Percentiles rank a stretch among this genome's conserved stretches.
phyloP scores from a whole-genome alignment of 1,284 basidiomycete genomes.

The Phellopilus nigrolimitatus region DNA sequence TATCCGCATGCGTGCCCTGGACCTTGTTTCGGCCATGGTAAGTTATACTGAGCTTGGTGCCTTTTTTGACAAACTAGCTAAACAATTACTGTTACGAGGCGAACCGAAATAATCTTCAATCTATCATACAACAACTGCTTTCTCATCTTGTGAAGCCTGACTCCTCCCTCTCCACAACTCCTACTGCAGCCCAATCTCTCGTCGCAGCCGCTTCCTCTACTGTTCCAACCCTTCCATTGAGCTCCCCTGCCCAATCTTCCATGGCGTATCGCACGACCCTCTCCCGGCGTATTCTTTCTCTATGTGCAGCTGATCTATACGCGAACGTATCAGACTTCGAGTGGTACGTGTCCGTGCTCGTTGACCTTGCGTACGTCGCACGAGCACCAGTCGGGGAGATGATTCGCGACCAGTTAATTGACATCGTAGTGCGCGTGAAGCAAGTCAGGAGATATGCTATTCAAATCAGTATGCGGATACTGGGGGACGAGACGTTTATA shows the following conservation, averaged over 20 bases:
- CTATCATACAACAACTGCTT: conserved; percentile 84
- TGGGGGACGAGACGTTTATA: conserved; percentile 75
- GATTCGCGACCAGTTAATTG: conserved; percentile 81
- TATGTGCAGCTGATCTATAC: conserved; percentile 82
- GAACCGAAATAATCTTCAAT: conserved; percentile 78
- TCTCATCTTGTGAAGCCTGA: conserved; percentile 77
- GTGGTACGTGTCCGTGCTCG: conserved; percentile 93
- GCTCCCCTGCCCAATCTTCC: conserved; percentile 57
- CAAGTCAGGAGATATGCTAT: conserved; percentile 77
- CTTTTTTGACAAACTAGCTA: neutral
- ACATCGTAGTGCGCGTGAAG: conserved; percentile 80
- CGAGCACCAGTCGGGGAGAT: conserved; percentile 70
- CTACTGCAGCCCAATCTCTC: conserved; percentile 60
- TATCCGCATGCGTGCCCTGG: conserved; percentile 92
- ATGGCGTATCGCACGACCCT: conserved; percentile 79
- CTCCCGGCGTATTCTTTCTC: conserved; percentile 74
- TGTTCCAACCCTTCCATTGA: conserved; percentile 25
- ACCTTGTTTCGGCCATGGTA: conserved; percentile 92
- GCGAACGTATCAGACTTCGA: conserved; percentile 89
- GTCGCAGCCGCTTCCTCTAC: conserved; percentile 43
- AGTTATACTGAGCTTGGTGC: conserved; percentile 25
- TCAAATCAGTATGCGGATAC: conserved; percentile 71
- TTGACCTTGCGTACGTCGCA: conserved; percentile 85
- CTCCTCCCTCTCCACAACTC: conserved; percentile 39
- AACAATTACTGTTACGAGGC: conserved; percentile 46